These are phyloP conservation scores for Thalassiosira exigua DNA, from an alignment of 352 stramenopile species.

Conservation along the genomic window DNA sequence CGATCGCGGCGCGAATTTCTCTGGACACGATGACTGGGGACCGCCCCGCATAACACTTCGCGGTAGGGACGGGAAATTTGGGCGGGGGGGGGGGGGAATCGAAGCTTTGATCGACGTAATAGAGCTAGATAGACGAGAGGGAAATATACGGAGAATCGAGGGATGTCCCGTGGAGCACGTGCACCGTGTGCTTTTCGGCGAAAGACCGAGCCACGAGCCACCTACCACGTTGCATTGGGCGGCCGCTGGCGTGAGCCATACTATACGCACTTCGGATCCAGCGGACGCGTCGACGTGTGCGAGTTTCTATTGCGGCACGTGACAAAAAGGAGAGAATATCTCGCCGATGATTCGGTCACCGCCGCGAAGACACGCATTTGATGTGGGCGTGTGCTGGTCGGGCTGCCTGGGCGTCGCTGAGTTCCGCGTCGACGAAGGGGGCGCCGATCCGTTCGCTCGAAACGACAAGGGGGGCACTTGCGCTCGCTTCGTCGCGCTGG, in stretches of 20 bases:
- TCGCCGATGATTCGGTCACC: conserved; percentile 64
- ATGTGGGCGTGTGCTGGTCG: conserved; percentile 79
- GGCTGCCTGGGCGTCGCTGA: conserved; percentile 70
- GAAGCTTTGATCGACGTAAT: conserved; percentile 46
- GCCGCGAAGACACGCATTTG: conserved; percentile 71
- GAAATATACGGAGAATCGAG: conserved; percentile 25
- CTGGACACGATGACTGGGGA: conserved; percentile 69
- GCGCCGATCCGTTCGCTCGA: conserved; percentile 36
- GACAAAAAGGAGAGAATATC: conserved; percentile 31
- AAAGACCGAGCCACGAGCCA: conserved; percentile 62
- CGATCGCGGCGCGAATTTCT: conserved; percentile 69
- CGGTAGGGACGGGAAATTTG: conserved; percentile 66
- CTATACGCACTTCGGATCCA: conserved; percentile 69
- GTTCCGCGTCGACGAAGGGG: conserved; percentile 64
- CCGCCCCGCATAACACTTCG: conserved; percentile 69
- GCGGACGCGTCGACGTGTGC: conserved; percentile 65
- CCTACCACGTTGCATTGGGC: conserved; percentile 77
- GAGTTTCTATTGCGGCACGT: conserved; percentile 51
- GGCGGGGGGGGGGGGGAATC: no score
- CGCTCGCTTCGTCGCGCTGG: conserved; percentile 67
- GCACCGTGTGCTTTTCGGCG: conserved; percentile 25
- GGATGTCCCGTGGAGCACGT: conserved; percentile 45
- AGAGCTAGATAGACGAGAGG: conserved; percentile 20
- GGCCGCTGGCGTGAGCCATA: conserved; percentile 59
- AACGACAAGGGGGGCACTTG: conserved; percentile 77